Base-by-base conservation (phyloP, 192 early-diverging fungal species). In the Coemansia asiatica region DNA sequence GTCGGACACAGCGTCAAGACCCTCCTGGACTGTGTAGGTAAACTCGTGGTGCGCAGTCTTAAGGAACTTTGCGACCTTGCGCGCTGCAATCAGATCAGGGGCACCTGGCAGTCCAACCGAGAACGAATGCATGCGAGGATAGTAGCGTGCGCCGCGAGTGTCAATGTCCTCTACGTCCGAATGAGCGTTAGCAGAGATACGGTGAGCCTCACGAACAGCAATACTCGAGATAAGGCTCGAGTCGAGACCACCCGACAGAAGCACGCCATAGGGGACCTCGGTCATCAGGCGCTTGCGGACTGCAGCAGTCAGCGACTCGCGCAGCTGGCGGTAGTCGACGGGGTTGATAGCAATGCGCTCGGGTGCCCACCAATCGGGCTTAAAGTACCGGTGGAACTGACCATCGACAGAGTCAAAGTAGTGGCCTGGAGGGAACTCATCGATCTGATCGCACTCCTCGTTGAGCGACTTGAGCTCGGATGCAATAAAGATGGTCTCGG, bases 221-320 rank as follows among this genome's bases (percentile, higher is more conserved):
- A 98, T 97, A 25, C 92, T 88, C 26, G 97, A 94, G 69, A 96
- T 98, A 77, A 98, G 86, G 67, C 87, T 90, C 6, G 95, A 97
- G 75, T 98, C 97, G 61, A 98, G 82, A 16, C 97, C 97, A 61
- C 97, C 97, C 56, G 87, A 89, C 36, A 98, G 86, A 62, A 98
- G 84, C 35, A 98, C 97, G 68, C 97, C 97, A 74, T 94, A 98
- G 36, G 97, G 97, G 15, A 98, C 97, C 66, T 98, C 97, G 61
- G 89, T 88, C 97, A 98, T 98, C 63, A 98, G 84, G 63, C 97
- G 85, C 86, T 98, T 98, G 77, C 92, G 90, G 33, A 97, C 95
- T 28, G 94, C 87, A 38, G 85, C 88, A 50, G 93, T 92, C 61
- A 98, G 82, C 21, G 93, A 75, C 66, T 88, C 84, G 23, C 97